Percentiles rank a stretch among this genome's conserved stretches.
Conservation (phyloP, 805 yeast genomes). For the Wickerhamiella slavikovae region DNA sequence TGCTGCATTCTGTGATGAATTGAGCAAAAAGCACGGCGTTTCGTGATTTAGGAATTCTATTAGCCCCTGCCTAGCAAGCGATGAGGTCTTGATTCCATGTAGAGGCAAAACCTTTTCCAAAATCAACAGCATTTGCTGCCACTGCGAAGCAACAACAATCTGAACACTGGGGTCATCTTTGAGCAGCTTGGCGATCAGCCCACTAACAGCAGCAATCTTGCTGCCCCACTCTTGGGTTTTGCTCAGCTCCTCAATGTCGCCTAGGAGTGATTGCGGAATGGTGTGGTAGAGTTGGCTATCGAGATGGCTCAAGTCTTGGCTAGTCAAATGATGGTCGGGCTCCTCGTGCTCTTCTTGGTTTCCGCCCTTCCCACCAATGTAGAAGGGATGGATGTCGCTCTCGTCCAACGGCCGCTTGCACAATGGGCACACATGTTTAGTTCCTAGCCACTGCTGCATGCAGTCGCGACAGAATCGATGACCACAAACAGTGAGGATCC, state of each 20-base stretch:
- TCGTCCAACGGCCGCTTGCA: constrained; percentile 38
- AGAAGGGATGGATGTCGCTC: constrained; percentile 30
- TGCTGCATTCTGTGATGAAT: constrained; percentile 57
- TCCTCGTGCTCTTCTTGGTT: too few relatives aligned
- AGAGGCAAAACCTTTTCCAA: constrained; percentile 44
- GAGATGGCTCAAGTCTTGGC: too few relatives aligned
- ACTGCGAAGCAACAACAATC: constrained; percentile 76
- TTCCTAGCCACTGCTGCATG: constrained; percentile 48
- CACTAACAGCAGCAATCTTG: constrained; percentile 65
- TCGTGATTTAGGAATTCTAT: too few relatives aligned
- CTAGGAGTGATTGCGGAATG: too few relatives aligned
- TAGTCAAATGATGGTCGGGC: too few relatives aligned
- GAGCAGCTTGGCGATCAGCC: constrained; percentile 47
- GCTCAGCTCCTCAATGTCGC: too few relatives aligned
- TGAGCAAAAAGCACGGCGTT: constrained; percentile 68
- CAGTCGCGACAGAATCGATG: constrained; percentile 80
- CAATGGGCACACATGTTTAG: constrained; percentile 48
- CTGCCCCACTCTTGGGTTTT: too few relatives aligned
- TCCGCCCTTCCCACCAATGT: neutral
- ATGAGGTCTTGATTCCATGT: too few relatives aligned
- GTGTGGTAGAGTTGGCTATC: too few relatives aligned
- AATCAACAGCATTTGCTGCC: constrained; percentile 52
- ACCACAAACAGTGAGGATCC: constrained; percentile 77
- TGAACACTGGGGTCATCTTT: constrained; percentile 42
- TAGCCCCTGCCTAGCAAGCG: too few relatives aligned